Percentiles rank a stretch among this genome's conserved stretches.
Conservation (phyloP, 2,329 filamentous ascomycete genomes). For the Alternaria infectoria region DNA sequence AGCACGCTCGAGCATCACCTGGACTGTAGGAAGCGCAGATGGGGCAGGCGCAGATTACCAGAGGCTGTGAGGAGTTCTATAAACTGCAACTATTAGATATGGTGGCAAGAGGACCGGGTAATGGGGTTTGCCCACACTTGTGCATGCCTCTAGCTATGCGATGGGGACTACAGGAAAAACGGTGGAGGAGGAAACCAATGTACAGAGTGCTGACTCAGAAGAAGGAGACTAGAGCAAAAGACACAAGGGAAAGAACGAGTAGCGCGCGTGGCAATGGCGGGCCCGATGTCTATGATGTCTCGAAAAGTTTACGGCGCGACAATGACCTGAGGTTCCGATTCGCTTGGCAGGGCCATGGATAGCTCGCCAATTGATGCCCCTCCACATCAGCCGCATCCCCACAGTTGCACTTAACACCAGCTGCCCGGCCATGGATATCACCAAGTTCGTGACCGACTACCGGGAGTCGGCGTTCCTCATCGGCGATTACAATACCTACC, state of each 20-base stretch:
- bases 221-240: conserved; percentile 9
- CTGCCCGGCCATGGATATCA: conserved; percentile 77
- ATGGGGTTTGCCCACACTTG: conserved; percentile 21
- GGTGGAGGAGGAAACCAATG: background rate
- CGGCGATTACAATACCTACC: conserved; percentile 88
- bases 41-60: conserved; percentile 31
- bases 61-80: conserved; percentile 2
- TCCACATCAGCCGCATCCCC: conserved; percentile 19
- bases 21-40: conserved; percentile 26
- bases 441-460: conserved; percentile 77
- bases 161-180: conserved; percentile 11
- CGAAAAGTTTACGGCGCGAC: conserved; percentile 31
- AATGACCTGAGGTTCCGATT: conserved; percentile 24
- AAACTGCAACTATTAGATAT: conserved; percentile 11
- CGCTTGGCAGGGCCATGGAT: conserved; percentile 16
- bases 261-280: conserved; percentile 18
- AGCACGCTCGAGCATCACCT: conserved; percentile 65
- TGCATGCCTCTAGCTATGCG: conserved; percentile 24
- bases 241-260: conserved; percentile 1
- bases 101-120: background rate
- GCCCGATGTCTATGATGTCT: conserved; percentile 21
- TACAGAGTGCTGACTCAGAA: background rate
- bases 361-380: conserved; percentile 26
- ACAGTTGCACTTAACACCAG: conserved; percentile 9
- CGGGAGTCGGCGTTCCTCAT: conserved; percentile 84